Percentiles rank a stretch among this genome's conserved stretches.
phyloP scores from a whole-genome alignment of 257 asterid genomes.

The Solanum piurae region DNA sequence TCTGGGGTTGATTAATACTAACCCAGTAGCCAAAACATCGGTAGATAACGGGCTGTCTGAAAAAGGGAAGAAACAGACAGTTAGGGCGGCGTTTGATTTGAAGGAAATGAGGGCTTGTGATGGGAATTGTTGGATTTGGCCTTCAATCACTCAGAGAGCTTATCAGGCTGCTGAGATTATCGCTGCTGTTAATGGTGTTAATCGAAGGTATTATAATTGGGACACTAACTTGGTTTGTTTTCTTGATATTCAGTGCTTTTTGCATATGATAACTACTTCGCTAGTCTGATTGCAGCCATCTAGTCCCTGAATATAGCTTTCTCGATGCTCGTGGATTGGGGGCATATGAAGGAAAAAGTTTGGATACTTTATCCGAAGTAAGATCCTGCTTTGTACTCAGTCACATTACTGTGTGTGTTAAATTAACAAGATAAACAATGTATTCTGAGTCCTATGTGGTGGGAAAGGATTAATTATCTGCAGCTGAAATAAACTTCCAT shows the following conservation, averaged over 20 bases:
- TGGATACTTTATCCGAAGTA: conserved; percentile 69
- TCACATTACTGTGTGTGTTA: background rate
- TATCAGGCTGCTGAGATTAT: conserved; percentile 96
- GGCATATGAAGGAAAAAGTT: conserved; percentile 73
- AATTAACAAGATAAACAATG: background rate
- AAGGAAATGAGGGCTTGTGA: conserved; percentile 75
- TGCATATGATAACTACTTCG: background rate
- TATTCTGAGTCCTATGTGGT: background rate
- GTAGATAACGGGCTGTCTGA: conserved; percentile 75
- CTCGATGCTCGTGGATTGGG: conserved; percentile 98
- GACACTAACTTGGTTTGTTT: background rate
- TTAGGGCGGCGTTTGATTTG: conserved; percentile 64
- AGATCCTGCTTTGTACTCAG: background rate
- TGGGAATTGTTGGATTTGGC: conserved; percentile 92
- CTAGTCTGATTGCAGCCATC: conserved; percentile 27
- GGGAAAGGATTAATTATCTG: background rate
- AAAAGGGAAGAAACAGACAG: conserved; percentile 69
- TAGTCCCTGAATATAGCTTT: conserved; percentile 92
- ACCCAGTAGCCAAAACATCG: conserved; percentile 90
- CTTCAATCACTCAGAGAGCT: conserved; percentile 93
- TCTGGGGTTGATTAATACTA: conserved; percentile 78
- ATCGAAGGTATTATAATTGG: conserved; percentile 39
- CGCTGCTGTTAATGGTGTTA: conserved; percentile 65
- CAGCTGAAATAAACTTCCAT: background rate
- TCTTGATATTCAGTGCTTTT: background rate